Base-by-base conservation (phyloP, 2,329 filamentous ascomycete genomes). In the Daldinia eschscholtzii region DNA sequence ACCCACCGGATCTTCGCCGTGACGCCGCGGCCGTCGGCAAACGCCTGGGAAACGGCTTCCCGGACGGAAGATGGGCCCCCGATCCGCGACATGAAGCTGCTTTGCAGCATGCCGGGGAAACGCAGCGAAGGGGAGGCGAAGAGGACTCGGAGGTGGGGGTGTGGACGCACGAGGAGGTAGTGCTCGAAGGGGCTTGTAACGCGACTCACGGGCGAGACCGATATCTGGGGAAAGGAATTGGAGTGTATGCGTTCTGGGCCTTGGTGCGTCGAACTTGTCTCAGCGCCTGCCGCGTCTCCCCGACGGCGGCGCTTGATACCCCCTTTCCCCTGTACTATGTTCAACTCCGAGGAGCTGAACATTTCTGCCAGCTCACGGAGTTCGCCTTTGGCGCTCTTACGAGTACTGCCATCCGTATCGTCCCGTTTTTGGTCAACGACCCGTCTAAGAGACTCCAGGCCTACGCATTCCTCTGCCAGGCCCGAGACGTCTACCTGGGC, bases 1-100 rank as follows among this genome's bases (percentile, higher is more conserved):
- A 92, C 80, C 92, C 91, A 94, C 59, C 88, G 87, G 13, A 94
- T 87, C 76, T 92, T 92, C 3, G 91, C 91, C 1, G 92, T 94
- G 4, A 94, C 89, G 53, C 91, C 90, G 50, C 88, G 87, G 0
- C 91, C 91, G 73, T 90, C 86, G 4, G 86, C 85, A 23, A 94
- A 85, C 0, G 92, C 91, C n/a, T 82, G 79, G 0, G 79, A 78
- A 18, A 89, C 79, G 46, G 85, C 82, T 13, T 87, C 82, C 7
- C 83, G 82, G 2, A 86, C 81, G 15, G 81, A 79, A 2, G 76
- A 73, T 0, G 84, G 83, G 2, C 86, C 86, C 10, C 86, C 86
- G 28, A 88, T 85, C 28, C 83, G 83, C 9, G 82, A 80, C 74
- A 88, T 82, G 70, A 89, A 86, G 1, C 83, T 85, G 3, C 86